A percentile compares a stretch with the other conserved stretches of the same genome.
These are phyloP conservation scores for Leishmania tarentolae DNA, from an alignment of 208 protist genomes.

Conservation along the genomic window DNA sequence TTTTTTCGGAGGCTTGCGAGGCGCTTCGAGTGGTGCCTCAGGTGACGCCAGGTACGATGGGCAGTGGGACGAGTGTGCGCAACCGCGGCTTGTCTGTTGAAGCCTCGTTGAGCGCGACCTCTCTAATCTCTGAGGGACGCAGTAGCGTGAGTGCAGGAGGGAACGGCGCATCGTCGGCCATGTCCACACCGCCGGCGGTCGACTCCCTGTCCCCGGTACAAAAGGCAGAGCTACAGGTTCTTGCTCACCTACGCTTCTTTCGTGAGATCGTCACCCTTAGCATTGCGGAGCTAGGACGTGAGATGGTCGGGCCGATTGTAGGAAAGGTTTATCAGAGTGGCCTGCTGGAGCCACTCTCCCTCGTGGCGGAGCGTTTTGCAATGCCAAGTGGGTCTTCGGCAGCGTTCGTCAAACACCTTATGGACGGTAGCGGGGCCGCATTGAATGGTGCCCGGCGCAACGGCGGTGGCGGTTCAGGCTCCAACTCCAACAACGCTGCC, in stretches of 20 bases:
- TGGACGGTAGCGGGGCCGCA: constrained; percentile 5
- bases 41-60: not conserved
- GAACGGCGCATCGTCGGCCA: constrained; percentile 8
- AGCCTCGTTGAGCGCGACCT: constrained; percentile 21
- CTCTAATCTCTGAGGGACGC: constrained; percentile 11
- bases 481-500: constrained; percentile 31
- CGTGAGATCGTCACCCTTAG: constrained; percentile 57
- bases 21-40: constrained; percentile 50
- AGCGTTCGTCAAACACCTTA: constrained; percentile 39
- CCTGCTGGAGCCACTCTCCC: constrained; percentile 66
- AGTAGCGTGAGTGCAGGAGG: not conserved
- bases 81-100: constrained; percentile 17
- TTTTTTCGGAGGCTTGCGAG: constrained; percentile 54
- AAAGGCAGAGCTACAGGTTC: constrained; percentile 62
- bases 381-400: constrained; percentile 45
- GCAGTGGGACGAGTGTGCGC: constrained; percentile 12
- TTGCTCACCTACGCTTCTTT: constrained; percentile 76
- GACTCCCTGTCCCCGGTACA: constrained; percentile 4
- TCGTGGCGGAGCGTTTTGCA: constrained; percentile 73
- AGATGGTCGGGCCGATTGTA: constrained; percentile 65
- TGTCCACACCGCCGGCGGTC: constrained; percentile 5
- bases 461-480: constrained; percentile 2
- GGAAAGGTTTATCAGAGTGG: constrained; percentile 61
- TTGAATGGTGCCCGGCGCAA: not conserved
- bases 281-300: constrained; percentile 55